These are phyloP conservation scores for Cyclotella distinguenda DNA, from an alignment of 108 stramenopile genomes.

Conservation along the genomic window DNA sequence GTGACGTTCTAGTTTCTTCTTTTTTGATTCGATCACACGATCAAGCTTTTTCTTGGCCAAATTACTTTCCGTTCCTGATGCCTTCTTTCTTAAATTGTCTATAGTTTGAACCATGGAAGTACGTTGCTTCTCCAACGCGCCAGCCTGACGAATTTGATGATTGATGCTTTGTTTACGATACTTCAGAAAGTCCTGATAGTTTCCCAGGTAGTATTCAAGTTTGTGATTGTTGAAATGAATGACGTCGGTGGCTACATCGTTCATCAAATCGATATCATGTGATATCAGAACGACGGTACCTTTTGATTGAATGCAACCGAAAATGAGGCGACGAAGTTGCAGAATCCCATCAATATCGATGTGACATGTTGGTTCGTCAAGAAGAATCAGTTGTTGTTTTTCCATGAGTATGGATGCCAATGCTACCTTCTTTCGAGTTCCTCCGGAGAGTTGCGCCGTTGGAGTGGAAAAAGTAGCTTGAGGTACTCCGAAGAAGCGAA, in stretches of 20 bases:
- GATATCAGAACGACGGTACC: constrained; percentile 89
- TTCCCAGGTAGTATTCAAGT: constrained; percentile 88
- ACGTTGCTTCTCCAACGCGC: constrained; percentile 67
- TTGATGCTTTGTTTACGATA: constrained; percentile 59
- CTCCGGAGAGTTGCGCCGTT: constrained; percentile 49
- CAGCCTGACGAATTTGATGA: constrained; percentile 50
- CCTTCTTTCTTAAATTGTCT: constrained; percentile 72
- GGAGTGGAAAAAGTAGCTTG: constrained; percentile 28
- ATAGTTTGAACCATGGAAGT: constrained; percentile 54
- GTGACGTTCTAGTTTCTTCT: constrained; percentile 74
- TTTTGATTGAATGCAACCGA: constrained; percentile 33
- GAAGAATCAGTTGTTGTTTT: constrained; percentile 47
- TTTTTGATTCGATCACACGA: constrained; percentile 47
- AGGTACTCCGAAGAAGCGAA: constrained; percentile 58
- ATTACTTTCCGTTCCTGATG: constrained; percentile 36
- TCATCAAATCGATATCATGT: constrained; percentile 93
- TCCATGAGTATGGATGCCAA: constrained; percentile 58
- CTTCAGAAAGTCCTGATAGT: constrained; percentile 77
- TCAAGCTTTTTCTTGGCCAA: constrained; percentile 54
- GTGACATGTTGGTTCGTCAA: constrained; percentile 84
- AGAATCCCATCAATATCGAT: constrained; percentile 86
- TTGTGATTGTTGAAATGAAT: constrained; percentile 78
- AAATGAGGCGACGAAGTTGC: constrained; percentile 69
- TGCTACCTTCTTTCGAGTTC: constrained; percentile 62
- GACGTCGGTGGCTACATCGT: constrained; percentile 86